These are phyloP conservation scores for Wickerhamomyces mucosus DNA, from an alignment of 805 yeast genomes.

Conservation along the genomic window DNA sequence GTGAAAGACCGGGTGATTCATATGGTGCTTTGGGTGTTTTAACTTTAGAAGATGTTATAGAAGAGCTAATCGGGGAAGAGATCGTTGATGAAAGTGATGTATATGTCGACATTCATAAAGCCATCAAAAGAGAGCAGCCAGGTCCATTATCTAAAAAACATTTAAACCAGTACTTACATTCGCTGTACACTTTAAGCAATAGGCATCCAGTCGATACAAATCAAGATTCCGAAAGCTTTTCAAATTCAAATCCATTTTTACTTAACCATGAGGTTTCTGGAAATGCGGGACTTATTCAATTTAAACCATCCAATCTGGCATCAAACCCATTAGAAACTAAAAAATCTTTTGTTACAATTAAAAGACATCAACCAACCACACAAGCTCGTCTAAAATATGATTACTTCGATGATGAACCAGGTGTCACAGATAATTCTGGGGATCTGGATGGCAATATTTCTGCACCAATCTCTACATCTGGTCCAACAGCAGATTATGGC, in stretches of 20 bases:
- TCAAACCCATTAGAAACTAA: constrained; percentile 59
- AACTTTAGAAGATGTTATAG: constrained; percentile 95
- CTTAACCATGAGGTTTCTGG: constrained; percentile 3
- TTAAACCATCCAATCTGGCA: constrained; percentile 45
- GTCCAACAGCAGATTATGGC: no score
- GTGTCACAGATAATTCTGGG: not conserved
- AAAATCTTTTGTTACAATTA: constrained; percentile 59
- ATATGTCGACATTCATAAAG: constrained; percentile 80
- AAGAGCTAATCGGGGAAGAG: constrained; percentile 95
- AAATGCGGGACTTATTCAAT: constrained; percentile 9
- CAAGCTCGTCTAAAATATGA: constrained; percentile 8
- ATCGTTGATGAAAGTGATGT: constrained; percentile 96
- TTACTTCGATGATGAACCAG: constrained; percentile 9
- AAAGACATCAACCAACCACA: constrained; percentile 31
- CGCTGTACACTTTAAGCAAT: constrained; percentile 39
- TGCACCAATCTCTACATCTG: not conserved
- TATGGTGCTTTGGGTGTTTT: constrained; percentile 85
- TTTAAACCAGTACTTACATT: constrained; percentile 59
- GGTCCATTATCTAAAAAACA: constrained; percentile 68
- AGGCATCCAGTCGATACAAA: constrained; percentile 30
- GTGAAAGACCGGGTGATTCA: constrained; percentile 74
- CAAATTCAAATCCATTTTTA: not conserved
- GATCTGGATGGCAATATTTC: not conserved
- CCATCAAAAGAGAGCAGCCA: constrained; percentile 68
- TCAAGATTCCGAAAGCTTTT: not conserved